Base-by-base conservation (phyloP, 441 rosid genomes). In the Rhodomyrtus psidioides region DNA sequence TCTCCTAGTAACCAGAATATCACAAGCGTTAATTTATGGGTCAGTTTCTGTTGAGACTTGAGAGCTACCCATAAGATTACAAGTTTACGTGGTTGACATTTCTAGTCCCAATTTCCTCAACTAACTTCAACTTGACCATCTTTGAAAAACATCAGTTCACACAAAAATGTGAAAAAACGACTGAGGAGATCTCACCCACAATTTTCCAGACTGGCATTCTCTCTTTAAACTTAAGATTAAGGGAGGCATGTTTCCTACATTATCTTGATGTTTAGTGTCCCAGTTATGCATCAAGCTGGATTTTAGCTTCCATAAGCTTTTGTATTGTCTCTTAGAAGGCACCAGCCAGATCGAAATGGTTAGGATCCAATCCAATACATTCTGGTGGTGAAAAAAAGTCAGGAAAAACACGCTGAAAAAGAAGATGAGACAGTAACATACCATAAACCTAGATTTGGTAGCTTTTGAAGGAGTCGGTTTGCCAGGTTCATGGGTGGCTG, bases 381-480 rank as follows among this genome's bases (percentile, higher is more conserved):
- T 21, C n/a, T 39, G 49, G 51, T 39, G n/a, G 51, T 39, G 79
- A 21, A 39, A 53, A 70, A 39, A 53, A 21, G 51, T 5, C 5
- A 39, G 79, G n/a, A 70, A 39, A 39, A 70, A 39, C 49, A 70
- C 21, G 79, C 23, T 24, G 84, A 51, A 70, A 70, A 70, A 70
- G 79, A 70, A 70, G 79, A 54, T 7, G 55, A 51, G 16, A 39
- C 2, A 26, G 10, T 39, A 83, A 60, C 81, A 86, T 91, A 97
- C 99, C 96, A 86, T 90, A 57, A 91, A 84, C 89, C 91, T 91
- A 88, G 97, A 86, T 82, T 88, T 92, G 82, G 94, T 88, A 86
- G 90, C 88, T 88, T 92, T 93, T 6, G 90, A 86, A 82, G 94
- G 91, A 27, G 90, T 92, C 60, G 86, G 84, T 89, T 89, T 87